These are phyloP conservation scores for Centella asiatica DNA, from an alignment of 129 eudicot genomes.

Conservation along the genomic window DNA sequence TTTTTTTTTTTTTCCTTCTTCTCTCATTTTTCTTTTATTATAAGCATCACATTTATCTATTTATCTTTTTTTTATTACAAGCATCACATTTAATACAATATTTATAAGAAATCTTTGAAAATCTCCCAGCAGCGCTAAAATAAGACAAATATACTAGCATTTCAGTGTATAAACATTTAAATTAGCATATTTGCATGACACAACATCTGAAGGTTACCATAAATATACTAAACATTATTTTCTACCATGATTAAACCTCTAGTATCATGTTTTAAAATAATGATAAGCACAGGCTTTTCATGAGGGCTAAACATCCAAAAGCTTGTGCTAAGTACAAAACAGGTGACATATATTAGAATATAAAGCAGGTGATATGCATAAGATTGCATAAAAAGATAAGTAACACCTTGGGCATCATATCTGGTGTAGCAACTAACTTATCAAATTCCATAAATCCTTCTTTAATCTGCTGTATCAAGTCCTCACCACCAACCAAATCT, in stretches of 20 bases:
- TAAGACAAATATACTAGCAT: too few relatives aligned
- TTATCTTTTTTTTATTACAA: too few relatives aligned
- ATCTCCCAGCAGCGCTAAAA: too few relatives aligned
- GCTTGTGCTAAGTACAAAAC: background rate
- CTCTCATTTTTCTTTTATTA: too few relatives aligned
- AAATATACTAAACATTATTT: background rate
- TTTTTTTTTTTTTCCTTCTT: too few relatives aligned
- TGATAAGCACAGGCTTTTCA: conserved; percentile 1
- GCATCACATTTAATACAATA: too few relatives aligned
- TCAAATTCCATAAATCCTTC: conserved; percentile 95
- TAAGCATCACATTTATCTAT: too few relatives aligned
- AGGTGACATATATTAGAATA: background rate
- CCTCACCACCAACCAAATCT: conserved; percentile 92
- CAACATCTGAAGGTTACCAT: background rate
- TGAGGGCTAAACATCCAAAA: background rate
- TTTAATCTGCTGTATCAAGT: conserved; percentile 80
- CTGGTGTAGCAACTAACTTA: conserved; percentile 91
- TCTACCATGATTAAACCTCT: background rate
- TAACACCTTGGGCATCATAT: conserved; percentile 97
- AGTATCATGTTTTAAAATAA: background rate
- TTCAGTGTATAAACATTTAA: background rate
- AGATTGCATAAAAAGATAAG: background rate
- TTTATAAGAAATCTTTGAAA: too few relatives aligned
- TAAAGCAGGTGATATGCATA: background rate
- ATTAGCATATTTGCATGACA: background rate